Evolutionary conservation across 2,329 filamentous ascomycete species (phyloP), one percentile per base, ranked within the genome.

Genomic region (Zymoseptoria tritici): DNA sequence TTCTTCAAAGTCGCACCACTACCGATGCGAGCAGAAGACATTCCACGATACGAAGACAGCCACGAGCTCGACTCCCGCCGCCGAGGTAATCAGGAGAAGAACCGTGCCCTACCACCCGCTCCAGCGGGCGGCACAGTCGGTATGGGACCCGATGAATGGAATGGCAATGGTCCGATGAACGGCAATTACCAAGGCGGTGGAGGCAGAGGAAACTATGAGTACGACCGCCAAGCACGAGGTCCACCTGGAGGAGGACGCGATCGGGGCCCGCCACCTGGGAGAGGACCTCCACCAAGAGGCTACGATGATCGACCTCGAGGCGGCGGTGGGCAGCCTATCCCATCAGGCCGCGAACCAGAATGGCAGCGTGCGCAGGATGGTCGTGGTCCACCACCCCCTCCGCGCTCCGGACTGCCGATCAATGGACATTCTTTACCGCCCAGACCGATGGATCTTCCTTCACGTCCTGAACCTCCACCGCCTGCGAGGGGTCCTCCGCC

Each of bases 11-110:
- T 84, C 59, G 76, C 83, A 1, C 94, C 94, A 3, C 79, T 88
- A 4, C 94, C 94, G 8, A 86, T 92, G 49, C 83, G 84, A 58
- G 91, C 94, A 1, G 87, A 88, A 64, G 91, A 97, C 55, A 83
- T 99, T n/a, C 94, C 94, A 2, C 83, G 79, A 16, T 97, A 96
- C 70, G 90, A 96, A 71, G 93, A 97, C 69, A 96, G 91, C 52
- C 94, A 99, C 75, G 94, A 99, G 74, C 80, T 97, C n/a, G 94
- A 99, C 72, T 60, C 70, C 6, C 85, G 93, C 55, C 85, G 91
- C 72, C 95, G 93, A 75, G 93, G 91, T 57, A 64, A 66, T 67
- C 88, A 95, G 66, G 89, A 91, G 60, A 88, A 94, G 69, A 90
- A 90, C 70, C 88, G 88, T 21, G 88, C 87, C 21, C 81, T 93